phyloP scores from a whole-genome alignment of 139 green algal species.

The Trebouxia sp. region DNA sequence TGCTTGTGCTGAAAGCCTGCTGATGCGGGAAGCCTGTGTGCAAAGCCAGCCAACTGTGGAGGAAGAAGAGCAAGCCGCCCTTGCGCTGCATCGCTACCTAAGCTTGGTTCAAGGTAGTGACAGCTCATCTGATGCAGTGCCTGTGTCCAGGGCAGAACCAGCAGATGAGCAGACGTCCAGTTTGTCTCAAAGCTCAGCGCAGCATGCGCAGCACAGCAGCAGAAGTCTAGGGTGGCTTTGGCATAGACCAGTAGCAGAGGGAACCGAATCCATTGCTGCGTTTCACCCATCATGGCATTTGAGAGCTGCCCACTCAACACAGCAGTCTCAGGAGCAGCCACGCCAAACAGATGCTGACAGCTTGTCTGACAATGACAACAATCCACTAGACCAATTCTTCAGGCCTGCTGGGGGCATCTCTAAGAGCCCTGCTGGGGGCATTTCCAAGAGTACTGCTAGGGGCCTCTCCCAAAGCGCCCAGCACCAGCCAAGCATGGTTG shows the following conservation, averaged over 20 bases:
- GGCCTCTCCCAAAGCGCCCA: too few species aligned
- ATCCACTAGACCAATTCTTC: background rate
- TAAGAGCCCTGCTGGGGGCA: too few species aligned
- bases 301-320: background rate
- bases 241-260: background rate
- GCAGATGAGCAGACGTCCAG: too few species aligned
- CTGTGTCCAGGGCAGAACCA: too few species aligned
- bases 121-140: background rate
- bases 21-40: background rate
- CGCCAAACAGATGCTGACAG: background rate
- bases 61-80: slow-evolving; percentile 1
- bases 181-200: background rate
- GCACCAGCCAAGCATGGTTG: slow-evolving; percentile 11
- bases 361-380: background rate
- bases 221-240: background rate
- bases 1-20: background rate
- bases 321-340: background rate
- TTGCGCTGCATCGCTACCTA: background rate
- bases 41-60: background rate
- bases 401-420: background rate
- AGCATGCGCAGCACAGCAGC: background rate
- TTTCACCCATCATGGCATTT: slow-evolving; percentile 19
- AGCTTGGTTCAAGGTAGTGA: background rate
- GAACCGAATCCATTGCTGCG: slow-evolving; percentile 8
- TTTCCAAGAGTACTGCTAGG: too few species aligned